Conservation (phyloP, 2,329 filamentous ascomycete species). For the Waltergamsia citrina region DNA sequence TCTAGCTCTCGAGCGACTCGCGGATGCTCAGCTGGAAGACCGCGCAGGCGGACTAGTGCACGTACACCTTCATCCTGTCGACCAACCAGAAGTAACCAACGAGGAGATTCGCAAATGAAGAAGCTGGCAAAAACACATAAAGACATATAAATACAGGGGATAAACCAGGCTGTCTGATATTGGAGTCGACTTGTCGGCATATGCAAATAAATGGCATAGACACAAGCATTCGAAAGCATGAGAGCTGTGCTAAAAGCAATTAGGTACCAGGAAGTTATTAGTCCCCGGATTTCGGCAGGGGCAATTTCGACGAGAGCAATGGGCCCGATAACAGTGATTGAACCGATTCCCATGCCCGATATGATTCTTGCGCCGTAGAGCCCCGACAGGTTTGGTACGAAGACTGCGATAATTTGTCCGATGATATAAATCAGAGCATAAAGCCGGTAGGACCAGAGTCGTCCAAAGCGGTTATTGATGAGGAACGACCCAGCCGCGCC, state of each 20-base stretch:
- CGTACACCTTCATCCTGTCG: constrained; percentile 15
- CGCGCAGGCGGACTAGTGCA: constrained; percentile 12
- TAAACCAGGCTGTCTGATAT: constrained; percentile 16
- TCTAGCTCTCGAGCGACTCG: constrained; percentile 11
- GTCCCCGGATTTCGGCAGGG: constrained; percentile 25
- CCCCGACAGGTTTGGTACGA: constrained; percentile 13
- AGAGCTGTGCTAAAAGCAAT: constrained; percentile 24
- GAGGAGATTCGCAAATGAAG: constrained; percentile 22
- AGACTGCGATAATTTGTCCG: constrained; percentile 21
- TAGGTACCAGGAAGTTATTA: constrained; percentile 25
- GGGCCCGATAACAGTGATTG: constrained; percentile 24
- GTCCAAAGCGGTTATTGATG: constrained; percentile 25
- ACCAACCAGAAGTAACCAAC: constrained; percentile 23
- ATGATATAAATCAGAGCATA: constrained; percentile 23
- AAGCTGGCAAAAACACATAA: constrained; percentile 16
- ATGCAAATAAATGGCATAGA: constrained; percentile 21
- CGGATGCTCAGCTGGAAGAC: constrained; percentile 12
- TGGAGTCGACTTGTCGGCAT: constrained; percentile 14
- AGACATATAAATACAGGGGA: constrained; percentile 14
- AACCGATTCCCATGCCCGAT: constrained; percentile 25
- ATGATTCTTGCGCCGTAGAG: constrained; percentile 26
- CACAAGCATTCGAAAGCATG: constrained; percentile 18
- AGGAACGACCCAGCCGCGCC: constrained; percentile 23
- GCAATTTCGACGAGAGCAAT: constrained; percentile 29
- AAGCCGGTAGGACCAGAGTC: constrained; percentile 26